phyloP scores from a whole-genome alignment of 1,284 basidiomycete species.

The Butyriboletus appendiculatus region DNA sequence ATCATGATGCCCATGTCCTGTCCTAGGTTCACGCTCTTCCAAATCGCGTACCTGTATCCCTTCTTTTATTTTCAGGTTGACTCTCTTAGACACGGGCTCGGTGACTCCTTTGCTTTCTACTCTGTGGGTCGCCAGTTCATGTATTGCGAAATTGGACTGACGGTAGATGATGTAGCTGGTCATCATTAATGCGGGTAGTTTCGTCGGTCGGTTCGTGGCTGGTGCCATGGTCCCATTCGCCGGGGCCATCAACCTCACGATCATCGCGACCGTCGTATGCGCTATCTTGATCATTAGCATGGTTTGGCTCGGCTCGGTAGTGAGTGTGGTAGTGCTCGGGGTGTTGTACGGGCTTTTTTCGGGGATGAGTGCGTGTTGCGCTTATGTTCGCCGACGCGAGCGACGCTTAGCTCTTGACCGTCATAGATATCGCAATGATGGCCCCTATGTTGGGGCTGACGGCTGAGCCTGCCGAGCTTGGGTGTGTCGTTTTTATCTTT shows the following conservation, averaged over 20 bases:
- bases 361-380: slow-evolving; percentile 35
- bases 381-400: fast-evolving
- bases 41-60: slow-evolving; percentile 25
- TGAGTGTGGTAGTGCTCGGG: slow-evolving; percentile 46
- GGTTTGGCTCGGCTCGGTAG: slow-evolving; percentile 40
- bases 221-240: slow-evolving; percentile 37
- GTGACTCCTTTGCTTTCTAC: slow-evolving; percentile 30
- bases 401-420: not conserved
- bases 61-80: slow-evolving; percentile 36
- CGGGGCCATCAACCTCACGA: slow-evolving; percentile 44
- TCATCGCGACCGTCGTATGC: slow-evolving; percentile 32
- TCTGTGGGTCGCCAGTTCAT: slow-evolving; percentile 18
- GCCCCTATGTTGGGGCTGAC: slow-evolving; percentile 29
- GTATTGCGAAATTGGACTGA: not conserved
- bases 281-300: slow-evolving; percentile 42
- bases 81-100: slow-evolving; percentile 28
- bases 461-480: slow-evolving; percentile 26
- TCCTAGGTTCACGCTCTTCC: slow-evolving; percentile 25
- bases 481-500: slow-evolving; percentile 16
- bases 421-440: slow-evolving; percentile 27
- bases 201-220: slow-evolving; percentile 42
- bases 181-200: slow-evolving; percentile 44
- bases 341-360: slow-evolving; percentile 53
- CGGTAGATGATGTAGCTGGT: slow-evolving; percentile 35
- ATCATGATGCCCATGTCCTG: not conserved